Evolutionary conservation across 495 filamentous ascomycete genomes (phyloP), one percentile per base, ranked within the genome.

Genomic region (Echria macrotheca): DNA sequence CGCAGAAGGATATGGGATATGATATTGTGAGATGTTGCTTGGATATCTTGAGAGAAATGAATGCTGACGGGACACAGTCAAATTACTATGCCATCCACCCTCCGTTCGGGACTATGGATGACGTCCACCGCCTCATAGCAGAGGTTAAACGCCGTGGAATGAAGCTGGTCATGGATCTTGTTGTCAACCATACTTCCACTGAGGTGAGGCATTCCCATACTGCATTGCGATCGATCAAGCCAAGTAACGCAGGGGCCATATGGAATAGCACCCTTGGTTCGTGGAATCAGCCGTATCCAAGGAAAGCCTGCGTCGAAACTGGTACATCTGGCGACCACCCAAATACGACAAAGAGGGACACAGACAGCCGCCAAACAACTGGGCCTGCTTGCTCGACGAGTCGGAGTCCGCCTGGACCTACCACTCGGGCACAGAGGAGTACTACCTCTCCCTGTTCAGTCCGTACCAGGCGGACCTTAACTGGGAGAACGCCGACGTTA

Each of bases 181-280:
- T 82, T 1, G 74, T 82, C 19, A 85, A 85, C 50, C 82, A 85
- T 54, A 81, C 79, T 12, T 78, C 72, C n/a, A n/a, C n/a, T n/a
- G n/a, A n/a, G n/a, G n/a, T n/a, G n/a, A n/a, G n/a, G n/a, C n/a
- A n/a, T n/a, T n/a, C n/a, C n/a, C n/a, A n/a, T n/a, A n/a, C n/a
- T n/a, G n/a, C n/a, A n/a, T n/a, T n/a, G n/a, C n/a, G n/a, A n/a
- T n/a, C n/a, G n/a, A n/a, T n/a, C n/a, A n/a, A n/a, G n/a, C n/a
- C n/a, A n/a, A n/a, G n/a, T n/a, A n/a, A n/a, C n/a, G n/a, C n/a
- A n/a, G n/a, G n/a, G n/a, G n/a, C n/a, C n/a, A n/a, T 31, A 3
- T 11, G 15, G 73, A 80, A 47, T 68, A 84, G 57, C 78, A 83
- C 57, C 68, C 68, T 21, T 85, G 80, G 80, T 85, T 85, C 62